Evolutionary conservation across 2,329 filamentous ascomycete species (phyloP).

Genomic region (Gliomastix tumulicola): DNA sequence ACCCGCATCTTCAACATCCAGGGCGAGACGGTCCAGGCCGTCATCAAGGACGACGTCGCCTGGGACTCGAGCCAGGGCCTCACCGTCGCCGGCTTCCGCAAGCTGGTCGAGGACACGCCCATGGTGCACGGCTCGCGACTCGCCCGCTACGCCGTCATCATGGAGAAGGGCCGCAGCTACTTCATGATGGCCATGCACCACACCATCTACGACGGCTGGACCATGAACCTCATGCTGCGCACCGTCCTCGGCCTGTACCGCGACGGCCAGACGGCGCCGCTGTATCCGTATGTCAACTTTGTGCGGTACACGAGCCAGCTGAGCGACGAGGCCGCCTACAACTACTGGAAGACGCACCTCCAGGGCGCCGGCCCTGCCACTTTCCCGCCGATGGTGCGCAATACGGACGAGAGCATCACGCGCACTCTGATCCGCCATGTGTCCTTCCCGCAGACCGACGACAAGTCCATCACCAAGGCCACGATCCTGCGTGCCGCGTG

Average conservation of each 20-base stretch:
- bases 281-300: conserved; percentile 16
- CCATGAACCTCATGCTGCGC: conserved; percentile 4
- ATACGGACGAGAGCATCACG: too few species aligned
- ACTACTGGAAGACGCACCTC: conserved; percentile 9
- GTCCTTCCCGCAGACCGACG: too few species aligned
- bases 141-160: conserved; percentile 7
- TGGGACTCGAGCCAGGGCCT: not conserved
- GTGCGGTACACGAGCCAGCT: conserved; percentile 30
- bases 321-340: conserved; percentile 3
- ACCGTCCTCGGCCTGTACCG: not conserved
- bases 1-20: conserved; percentile 8
- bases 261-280: conserved; percentile 4
- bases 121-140: conserved; percentile 3
- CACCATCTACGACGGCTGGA: conserved; percentile 17
- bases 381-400: too few species aligned
- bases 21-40: conserved; percentile 12
- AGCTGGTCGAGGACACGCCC: not conserved
- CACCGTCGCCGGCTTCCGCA: not conserved
- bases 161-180: conserved; percentile 6
- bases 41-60: not conserved
- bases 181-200: conserved; percentile 17
- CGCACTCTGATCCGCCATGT: too few species aligned
- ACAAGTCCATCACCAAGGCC: conserved; percentile 7
- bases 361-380: conserved; percentile 3
- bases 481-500: conserved; percentile 16